Conservation (phyloP, 2,329 filamentous ascomycete genomes). For the Aureobasidium sp. region DNA sequence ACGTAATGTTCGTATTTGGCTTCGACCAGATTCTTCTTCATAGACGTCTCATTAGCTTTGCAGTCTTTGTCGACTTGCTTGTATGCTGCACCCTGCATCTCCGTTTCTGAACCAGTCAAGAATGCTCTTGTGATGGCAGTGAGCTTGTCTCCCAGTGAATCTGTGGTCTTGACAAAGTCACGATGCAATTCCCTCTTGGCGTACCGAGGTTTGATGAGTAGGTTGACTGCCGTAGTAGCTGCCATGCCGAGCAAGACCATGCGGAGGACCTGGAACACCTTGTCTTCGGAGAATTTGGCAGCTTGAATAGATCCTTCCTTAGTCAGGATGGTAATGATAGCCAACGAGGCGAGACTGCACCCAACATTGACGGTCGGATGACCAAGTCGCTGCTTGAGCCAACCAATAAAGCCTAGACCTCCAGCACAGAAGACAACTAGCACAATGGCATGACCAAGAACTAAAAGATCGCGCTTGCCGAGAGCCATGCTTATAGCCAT, state of each 20-base stretch:
- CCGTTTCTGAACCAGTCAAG: slow-evolving; percentile 70
- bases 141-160: slow-evolving; percentile 71
- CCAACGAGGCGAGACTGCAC: slow-evolving; percentile 77
- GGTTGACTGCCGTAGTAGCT: slow-evolving; percentile 63
- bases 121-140: slow-evolving; percentile 76
- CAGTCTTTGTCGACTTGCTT: slow-evolving; percentile 49
- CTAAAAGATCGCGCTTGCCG: slow-evolving; percentile 56
- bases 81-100: slow-evolving; percentile 62
- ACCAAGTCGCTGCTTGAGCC: slow-evolving; percentile 29
- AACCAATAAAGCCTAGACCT: slow-evolving; percentile 70
- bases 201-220: slow-evolving; percentile 69
- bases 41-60: slow-evolving; percentile 56
- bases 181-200: slow-evolving; percentile 65
- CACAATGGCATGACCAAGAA: slow-evolving; percentile 69
- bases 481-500: slow-evolving; percentile 85
- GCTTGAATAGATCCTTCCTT: slow-evolving; percentile 84
- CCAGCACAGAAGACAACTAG: slow-evolving; percentile 77
- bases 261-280: slow-evolving; percentile 73
- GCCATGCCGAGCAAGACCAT: slow-evolving; percentile 74
- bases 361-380: slow-evolving; percentile 43
- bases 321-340: slow-evolving; percentile 81
- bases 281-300: slow-evolving; percentile 70
- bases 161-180: slow-evolving; percentile 65
- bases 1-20: slow-evolving; percentile 85
- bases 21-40: slow-evolving; percentile 72